Evolutionary conservation across 306 rosid species (phyloP).

Genomic region (Malus orientalis): DNA sequence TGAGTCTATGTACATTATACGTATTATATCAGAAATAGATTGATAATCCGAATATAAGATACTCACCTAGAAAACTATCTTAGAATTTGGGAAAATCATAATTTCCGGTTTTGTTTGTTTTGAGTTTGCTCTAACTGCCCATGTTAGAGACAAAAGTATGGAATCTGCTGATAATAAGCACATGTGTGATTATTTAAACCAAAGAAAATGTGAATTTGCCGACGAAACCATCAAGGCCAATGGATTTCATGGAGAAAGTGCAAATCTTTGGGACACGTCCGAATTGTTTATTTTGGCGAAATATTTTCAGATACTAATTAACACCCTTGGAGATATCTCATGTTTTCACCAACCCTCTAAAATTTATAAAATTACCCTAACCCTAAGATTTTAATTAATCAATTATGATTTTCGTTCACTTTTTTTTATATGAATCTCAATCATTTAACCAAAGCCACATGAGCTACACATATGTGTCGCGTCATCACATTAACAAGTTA

Average conservation of each 20-base stretch:
- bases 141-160: background rate
- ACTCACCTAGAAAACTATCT: background rate
- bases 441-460: no score
- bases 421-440: no score
- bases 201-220: background rate
- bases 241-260: slow-evolving; percentile 5
- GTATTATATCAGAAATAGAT: no score
- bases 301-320: background rate
- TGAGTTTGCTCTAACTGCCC: background rate
- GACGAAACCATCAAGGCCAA: slow-evolving; percentile 12
- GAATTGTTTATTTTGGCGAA: background rate
- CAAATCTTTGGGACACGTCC: background rate
- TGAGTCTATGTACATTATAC: no score
- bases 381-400: no score
- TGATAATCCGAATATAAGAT: background rate
- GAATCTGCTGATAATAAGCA: slow-evolving; percentile 8
- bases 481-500: no score
- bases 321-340: no score
- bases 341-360: no score
- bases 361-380: no score
- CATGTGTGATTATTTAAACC: background rate
- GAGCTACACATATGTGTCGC: background rate
- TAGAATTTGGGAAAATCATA: background rate
- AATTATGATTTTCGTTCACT: no score
- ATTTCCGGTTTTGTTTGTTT: no score